These are phyloP conservation scores for Citrus medica DNA, from an alignment of 345 rosid species.

Conservation along the genomic window DNA sequence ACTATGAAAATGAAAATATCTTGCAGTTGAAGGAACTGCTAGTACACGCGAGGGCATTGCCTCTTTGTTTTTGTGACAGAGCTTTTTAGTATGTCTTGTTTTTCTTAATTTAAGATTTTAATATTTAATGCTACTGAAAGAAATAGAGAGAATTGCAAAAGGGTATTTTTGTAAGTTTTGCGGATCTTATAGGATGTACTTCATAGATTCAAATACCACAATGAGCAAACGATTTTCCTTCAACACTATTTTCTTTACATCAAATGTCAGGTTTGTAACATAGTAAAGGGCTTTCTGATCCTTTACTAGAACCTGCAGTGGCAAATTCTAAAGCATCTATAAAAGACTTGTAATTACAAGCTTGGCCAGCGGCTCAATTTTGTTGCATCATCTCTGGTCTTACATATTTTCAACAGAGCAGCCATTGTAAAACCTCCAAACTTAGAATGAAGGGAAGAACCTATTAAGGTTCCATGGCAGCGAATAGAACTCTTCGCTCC, in stretches of 20 bases:
- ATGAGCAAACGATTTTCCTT: not conserved
- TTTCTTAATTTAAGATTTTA: no score
- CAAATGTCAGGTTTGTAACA: not conserved
- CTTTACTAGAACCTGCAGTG: not conserved
- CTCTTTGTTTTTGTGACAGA: no score
- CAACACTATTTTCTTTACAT: not conserved
- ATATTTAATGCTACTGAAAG: no score
- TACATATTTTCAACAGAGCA: not conserved
- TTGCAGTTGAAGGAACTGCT: no score
- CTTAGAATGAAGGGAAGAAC: slow-evolving; percentile 82
- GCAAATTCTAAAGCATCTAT: not conserved
- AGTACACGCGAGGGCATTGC: no score
- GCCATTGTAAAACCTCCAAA: not conserved
- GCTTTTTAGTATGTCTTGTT: no score
- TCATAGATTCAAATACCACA: not conserved
- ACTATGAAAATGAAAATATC: no score
- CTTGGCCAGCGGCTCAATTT: not conserved
- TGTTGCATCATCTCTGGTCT: not conserved
- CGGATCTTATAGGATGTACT: not conserved
- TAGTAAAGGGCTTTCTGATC: not conserved
- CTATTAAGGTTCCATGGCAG: slow-evolving; percentile 70
- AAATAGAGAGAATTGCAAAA: no score
- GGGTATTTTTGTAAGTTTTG: not conserved
- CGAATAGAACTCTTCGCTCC: slow-evolving; percentile 72
- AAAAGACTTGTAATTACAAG: not conserved